Base-by-base conservation (phyloP, 2,329 filamentous ascomycete genomes). In the Fusarium longipes region DNA sequence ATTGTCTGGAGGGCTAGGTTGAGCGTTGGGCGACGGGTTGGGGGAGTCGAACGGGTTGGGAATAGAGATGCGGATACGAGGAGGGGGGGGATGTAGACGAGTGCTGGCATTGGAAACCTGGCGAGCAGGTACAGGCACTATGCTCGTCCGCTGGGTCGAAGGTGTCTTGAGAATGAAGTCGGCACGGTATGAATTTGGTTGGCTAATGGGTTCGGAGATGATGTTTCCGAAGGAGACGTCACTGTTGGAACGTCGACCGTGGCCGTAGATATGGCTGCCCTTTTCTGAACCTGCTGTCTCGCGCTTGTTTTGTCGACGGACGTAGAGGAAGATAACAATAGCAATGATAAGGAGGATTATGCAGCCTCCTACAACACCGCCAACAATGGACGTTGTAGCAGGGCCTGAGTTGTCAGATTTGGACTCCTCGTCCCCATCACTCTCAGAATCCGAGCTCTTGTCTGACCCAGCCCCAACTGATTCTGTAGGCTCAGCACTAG, bases 191-290 rank as follows among this genome's bases (percentile, higher is more conserved):
- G 76, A 75, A 69, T 79, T 77, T 22, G 77, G 70, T 54, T 78
- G 74, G 44, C 84, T 77, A 57, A 89, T 81, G 60, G 89, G 81
- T 70, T 89, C 83, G 64, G 85, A 88, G 68, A 89, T 83, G 70
- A 87, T 81, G 70, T 83, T 83, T 39, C 72, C 68, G 39, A 73
- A 69, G n/a, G 67, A 70, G 38, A 67, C 67, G 11, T 70, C 65
- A 49, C 68, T 75, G 59, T 67, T 71, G 58, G 57, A 67, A 44
- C 43, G 67, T 48, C 50, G 30, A 20, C 32, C 56, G n/a, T 45
- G 54, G 33, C 55, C 60, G 24, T 71, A 68, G 25, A 66, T 42
- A 12, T 57, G 53, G 10, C 57, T 52, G 29, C 64, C 63, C 68
- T 74, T 74, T 49, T 74, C 72, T 8, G 59, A 57, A 29, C 47